phyloP scores from a whole-genome alignment of 768 basidiomycete species.

The Pholiota conissans region DNA sequence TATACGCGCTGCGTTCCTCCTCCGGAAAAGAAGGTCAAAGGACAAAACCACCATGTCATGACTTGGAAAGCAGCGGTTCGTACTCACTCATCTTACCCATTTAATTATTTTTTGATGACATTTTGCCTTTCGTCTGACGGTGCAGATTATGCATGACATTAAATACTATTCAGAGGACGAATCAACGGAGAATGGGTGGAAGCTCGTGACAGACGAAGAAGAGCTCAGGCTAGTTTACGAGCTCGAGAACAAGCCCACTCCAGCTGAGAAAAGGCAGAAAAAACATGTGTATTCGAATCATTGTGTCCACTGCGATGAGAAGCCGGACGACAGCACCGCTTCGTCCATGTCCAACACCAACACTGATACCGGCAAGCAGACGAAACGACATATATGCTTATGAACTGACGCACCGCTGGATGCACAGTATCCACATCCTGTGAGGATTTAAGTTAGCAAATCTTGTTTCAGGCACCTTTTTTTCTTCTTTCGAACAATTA shows the following conservation, averaged over 20 bases:
- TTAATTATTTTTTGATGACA: background rate
- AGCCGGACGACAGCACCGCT: background rate
- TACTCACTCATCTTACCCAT: background rate
- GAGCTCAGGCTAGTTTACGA: slow-evolving; percentile 9
- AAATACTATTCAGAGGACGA: slow-evolving; percentile 21
- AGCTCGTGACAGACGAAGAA: slow-evolving; percentile 11
- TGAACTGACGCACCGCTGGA: slow-evolving; percentile 14
- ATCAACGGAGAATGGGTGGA: slow-evolving; percentile 10
- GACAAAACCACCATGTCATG: slow-evolving; percentile 26
- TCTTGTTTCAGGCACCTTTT: no score
- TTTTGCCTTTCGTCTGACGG: no score
- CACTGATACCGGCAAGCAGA: background rate
- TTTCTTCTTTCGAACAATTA: no score
- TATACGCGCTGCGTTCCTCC: slow-evolving; percentile 25
- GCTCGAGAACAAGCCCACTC: slow-evolving; percentile 6
- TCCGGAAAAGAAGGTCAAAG: slow-evolving; percentile 3
- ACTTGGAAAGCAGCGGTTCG: slow-evolving; percentile 33
- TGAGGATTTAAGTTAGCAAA: slow-evolving; percentile 12
- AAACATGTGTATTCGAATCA: background rate
- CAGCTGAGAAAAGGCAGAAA: background rate
- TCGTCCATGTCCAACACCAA: no score
- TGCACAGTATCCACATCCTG: slow-evolving; percentile 13
- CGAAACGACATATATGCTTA: slow-evolving; percentile 1
- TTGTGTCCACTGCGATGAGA: background rate
- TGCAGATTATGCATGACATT: slow-evolving; percentile 31